Percentiles rank a stretch among this genome's conserved stretches.
Conservation (phyloP, 2,329 filamentous ascomycete species). For the Trichophyton benhamiae region DNA sequence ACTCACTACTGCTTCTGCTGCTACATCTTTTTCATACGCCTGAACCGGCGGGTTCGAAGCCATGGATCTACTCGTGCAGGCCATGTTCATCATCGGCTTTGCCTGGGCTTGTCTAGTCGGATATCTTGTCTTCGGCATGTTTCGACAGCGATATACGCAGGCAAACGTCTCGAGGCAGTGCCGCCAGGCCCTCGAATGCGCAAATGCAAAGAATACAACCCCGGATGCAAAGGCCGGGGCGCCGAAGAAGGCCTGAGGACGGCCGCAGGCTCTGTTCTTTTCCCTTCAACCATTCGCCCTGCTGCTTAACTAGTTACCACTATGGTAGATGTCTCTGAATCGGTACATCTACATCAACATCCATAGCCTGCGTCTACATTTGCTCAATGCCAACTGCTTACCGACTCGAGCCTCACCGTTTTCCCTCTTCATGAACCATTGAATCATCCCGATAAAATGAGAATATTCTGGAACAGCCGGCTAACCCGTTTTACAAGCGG, state of each 20-base stretch:
- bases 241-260: constrained; percentile 11
- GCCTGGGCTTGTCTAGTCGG: constrained; percentile 14
- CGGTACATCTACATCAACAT: neutral
- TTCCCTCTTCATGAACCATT: neutral
- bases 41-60: neutral
- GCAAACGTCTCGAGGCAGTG: constrained; percentile 3
- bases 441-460: neutral
- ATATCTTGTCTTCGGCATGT: constrained; percentile 15
- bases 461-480: neutral
- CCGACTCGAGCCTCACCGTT: neutral
- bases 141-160: constrained; percentile 12
- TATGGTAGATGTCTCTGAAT: neutral
- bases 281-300: no score
- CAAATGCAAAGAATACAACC: neutral
- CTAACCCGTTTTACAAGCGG: neutral
- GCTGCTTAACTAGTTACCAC: no score
- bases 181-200: constrained; percentile 1
- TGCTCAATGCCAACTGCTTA: no score
- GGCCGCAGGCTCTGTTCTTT: no score
- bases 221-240: constrained; percentile 11
- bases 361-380: neutral
- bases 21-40: neutral
- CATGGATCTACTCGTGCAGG: constrained; percentile 13
- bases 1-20: no score
- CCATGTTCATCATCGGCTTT: constrained; percentile 13